Conservation (phyloP, 2,329 filamentous ascomycete species). For the Metarhizium anisopliae region DNA sequence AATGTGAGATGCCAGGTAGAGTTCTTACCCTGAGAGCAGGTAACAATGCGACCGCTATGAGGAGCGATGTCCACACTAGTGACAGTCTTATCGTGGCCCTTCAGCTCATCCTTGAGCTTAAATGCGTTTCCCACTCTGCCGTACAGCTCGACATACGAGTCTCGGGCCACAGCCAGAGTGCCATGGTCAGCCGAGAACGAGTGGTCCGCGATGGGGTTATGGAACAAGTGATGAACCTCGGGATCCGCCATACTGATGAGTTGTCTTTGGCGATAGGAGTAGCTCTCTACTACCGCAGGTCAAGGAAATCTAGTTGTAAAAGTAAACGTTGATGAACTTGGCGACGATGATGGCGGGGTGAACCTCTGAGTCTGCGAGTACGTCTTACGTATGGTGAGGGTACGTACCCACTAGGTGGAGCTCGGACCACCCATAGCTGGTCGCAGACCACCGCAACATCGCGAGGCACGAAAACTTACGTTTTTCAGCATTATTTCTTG, state of each 20-base stretch:
- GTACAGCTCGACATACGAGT: conserved; percentile 87
- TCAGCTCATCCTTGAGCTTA: conserved; percentile 82
- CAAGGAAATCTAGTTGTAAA: neutral
- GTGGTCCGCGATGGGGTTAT: conserved; percentile 92
- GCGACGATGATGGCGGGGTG: conserved; percentile 6
- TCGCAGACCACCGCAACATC: conserved; percentile 1
- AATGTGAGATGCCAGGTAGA: neutral
- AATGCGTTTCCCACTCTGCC: conserved; percentile 63
- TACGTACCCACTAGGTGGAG: neutral
- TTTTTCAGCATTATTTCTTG: no score
- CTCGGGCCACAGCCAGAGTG: conserved; percentile 83
- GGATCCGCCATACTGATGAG: conserved; percentile 60
- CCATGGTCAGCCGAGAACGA: conserved; percentile 90
- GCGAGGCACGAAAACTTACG: neutral
- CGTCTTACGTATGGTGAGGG: neutral
- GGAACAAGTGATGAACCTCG: conserved; percentile 94
- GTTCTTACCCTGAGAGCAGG: conserved; percentile 79
- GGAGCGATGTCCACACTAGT: conserved; percentile 95
- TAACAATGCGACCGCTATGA: conserved; percentile 84
- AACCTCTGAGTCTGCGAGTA: neutral
- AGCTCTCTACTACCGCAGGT: conserved; percentile 89
- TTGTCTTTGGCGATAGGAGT: conserved; percentile 32
- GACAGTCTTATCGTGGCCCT: conserved; percentile 93
- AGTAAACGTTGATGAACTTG: neutral
- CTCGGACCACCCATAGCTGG: neutral